Evolutionary conservation across 2,329 filamentous ascomycete genomes (phyloP), one percentile per base, ranked within the genome.

Genomic region (Dothistroma septosporum): DNA sequence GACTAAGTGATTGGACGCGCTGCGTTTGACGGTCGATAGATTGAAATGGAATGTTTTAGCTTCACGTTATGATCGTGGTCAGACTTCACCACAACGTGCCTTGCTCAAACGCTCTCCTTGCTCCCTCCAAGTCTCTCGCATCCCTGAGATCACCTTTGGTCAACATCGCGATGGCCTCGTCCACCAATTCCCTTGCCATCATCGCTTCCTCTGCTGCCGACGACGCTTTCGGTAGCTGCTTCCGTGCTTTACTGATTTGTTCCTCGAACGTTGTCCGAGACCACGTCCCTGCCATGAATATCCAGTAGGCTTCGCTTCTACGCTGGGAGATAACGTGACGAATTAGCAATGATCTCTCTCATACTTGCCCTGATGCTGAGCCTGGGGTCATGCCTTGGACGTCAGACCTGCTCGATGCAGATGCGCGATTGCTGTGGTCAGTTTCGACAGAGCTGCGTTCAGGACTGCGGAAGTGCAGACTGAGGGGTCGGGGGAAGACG

Each of bases 241-340:
- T 57, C 32, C 21, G 10, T 12, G 54, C 59, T 41, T 61, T 35
- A 33, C 22, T 8, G 1, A 68, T 49, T 47, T 57, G 55, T 19
- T 57, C 33, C 5, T 64, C 66, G 21, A 59, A 68, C 19, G 28
- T 35, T 8, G 47, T 24, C 22, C 64, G 32, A 0, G 37, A 53
- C 57, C 61, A 64, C 14, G 59, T 60, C 1, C 63, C 66, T 4
- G 63, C 64, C 16, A 54, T 55, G 53, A 68, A 68, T 7, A 57
- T 46, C 66, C 66, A 68, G 32, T 64, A 62, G 0, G 55, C 54
- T 46, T 68, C 66, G 32, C 57, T 61, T 48, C 22, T 28, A 24
- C 33, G 19, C 1, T 35, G 41, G 57, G 59, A 9, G 33, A n/a
- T n/a, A 9, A n/a, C 1, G 41, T 19, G 14, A 44, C 3, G n/a